Conservation (phyloP, 1,284 basidiomycete species). For the Ceratobasidium sp. region DNA sequence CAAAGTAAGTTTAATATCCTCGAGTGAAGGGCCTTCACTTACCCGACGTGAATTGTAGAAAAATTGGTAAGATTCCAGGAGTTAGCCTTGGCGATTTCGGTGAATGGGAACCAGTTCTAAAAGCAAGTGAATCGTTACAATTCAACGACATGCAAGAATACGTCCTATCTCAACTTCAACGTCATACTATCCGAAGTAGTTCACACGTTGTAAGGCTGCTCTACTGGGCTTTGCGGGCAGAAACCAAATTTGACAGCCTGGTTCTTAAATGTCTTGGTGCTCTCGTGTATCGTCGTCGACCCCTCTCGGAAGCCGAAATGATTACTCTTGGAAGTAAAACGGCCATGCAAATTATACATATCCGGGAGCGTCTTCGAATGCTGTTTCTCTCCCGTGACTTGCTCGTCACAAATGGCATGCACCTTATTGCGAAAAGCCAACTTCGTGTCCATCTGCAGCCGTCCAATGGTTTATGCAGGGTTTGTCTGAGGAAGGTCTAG, state of each 20-base stretch:
- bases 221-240: neutral
- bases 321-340: neutral
- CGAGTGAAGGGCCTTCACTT: neutral
- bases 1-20: slow-evolving; percentile 1
- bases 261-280: neutral
- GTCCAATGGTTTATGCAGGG: too few relatives aligned
- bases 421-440: too few relatives aligned
- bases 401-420: too few relatives aligned
- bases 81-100: neutral
- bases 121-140: neutral
- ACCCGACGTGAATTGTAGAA: neutral
- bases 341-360: neutral
- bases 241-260: neutral
- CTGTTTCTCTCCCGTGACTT: neutral
- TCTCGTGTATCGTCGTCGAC: slow-evolving; percentile 7
- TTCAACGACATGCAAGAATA: neutral
- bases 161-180: neutral
- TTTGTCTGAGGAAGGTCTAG: too few relatives aligned
- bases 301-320: neutral
- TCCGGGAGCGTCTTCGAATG: neutral
- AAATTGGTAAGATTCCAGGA: neutral
- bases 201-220: too few relatives aligned
- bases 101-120: neutral
- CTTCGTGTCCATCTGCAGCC: too few relatives aligned
- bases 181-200: too few relatives aligned